A percentile compares a stretch with the other conserved stretches of the same genome.
phyloP scores from a whole-genome alignment of 1,139 yeast genomes.

The Citeromyces hawaiiensis region DNA sequence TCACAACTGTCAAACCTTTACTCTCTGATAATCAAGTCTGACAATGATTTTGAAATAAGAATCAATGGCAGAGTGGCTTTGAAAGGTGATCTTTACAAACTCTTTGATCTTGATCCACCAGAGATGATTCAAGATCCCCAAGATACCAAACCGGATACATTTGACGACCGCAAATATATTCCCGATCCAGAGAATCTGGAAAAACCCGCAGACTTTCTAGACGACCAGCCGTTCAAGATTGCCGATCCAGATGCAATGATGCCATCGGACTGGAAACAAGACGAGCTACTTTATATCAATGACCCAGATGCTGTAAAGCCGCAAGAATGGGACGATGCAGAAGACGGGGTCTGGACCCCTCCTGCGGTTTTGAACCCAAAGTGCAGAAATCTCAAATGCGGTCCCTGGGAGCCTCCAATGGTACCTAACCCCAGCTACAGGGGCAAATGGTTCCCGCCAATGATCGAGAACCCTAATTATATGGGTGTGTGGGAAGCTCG shows the following conservation, averaged over 20 bases:
- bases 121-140: slow-evolving; percentile 43
- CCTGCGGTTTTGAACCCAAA: slow-evolving; percentile 61
- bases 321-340: slow-evolving; percentile 75
- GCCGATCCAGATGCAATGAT: slow-evolving; percentile 51
- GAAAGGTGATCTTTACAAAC: slow-evolving; percentile 52
- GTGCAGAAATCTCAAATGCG: slow-evolving; percentile 66
- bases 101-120: slow-evolving; percentile 47
- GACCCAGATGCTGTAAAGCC: slow-evolving; percentile 61
- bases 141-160: slow-evolving; percentile 59
- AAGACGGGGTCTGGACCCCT: slow-evolving; percentile 75
- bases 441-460: slow-evolving; percentile 70
- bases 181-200: slow-evolving; percentile 45
- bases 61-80: slow-evolving; percentile 64
- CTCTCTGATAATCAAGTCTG: slow-evolving; percentile 55
- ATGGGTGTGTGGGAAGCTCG: slow-evolving; percentile 73
- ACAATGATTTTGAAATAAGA: slow-evolving; percentile 65
- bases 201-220: slow-evolving; percentile 82
- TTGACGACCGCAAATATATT: slow-evolving; percentile 61
- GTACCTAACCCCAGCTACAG: slow-evolving; percentile 56
- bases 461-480: slow-evolving; percentile 59
- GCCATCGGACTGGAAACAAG: slow-evolving; percentile 76
- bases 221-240: slow-evolving; percentile 42
- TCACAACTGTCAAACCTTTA: slow-evolving; percentile 52
- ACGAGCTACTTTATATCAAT: slow-evolving; percentile 36
- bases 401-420: slow-evolving; percentile 53